Base-by-base conservation (phyloP, 129 eudicot species). In the Chrysanthemum makinoi region DNA sequence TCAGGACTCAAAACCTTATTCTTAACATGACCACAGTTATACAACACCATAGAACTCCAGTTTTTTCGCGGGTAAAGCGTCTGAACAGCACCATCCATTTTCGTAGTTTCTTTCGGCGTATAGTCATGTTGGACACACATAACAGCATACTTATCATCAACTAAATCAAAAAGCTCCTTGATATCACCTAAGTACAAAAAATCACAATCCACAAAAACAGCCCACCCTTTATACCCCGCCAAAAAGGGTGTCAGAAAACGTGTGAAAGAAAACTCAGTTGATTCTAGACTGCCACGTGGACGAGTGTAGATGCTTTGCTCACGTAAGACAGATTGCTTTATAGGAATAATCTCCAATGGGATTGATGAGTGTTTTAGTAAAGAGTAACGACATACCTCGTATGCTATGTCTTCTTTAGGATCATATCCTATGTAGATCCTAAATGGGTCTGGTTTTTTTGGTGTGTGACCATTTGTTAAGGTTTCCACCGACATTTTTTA, bases 81-180 rank as follows among this genome's bases (percentile, higher is more conserved):
- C 55, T 90, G 99, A 6, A 94, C 97, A 3, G 95, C 99, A 43
- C 99, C 99, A 18, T 94, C 99, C 99, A 94, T 94, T 54, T 94
- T 94, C 0, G 96, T 94, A 0, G 93, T 90, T 75, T 94, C 99
- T 56, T 94, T 94, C 12, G 99, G 99, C 0, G 96, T 72, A 24
- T 94, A 94, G 80, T 94, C 99, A 70, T 94, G 99, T 72, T 87
- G 97, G 0, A 94, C 99, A 56, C 99, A 94, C 99, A 90, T 94
- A 39, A 94, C 63, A 2, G 99, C 99, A 72, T 68, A 94, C 60
- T 77, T 82, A 0, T 94, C 97, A 67, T 94, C 99, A 58, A 86
- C 77, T 73, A 90, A 58, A 57, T 87, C 97, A 3, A 51, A 63
- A 8, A 94, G 75, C 20, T 87, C 88, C 77, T 90, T 90, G 19